Percentiles rank a stretch among this genome's conserved stretches.
Evolutionary conservation across 2,329 filamentous ascomycete species (phyloP).

Genomic region (Fusarium subtropicale): DNA sequence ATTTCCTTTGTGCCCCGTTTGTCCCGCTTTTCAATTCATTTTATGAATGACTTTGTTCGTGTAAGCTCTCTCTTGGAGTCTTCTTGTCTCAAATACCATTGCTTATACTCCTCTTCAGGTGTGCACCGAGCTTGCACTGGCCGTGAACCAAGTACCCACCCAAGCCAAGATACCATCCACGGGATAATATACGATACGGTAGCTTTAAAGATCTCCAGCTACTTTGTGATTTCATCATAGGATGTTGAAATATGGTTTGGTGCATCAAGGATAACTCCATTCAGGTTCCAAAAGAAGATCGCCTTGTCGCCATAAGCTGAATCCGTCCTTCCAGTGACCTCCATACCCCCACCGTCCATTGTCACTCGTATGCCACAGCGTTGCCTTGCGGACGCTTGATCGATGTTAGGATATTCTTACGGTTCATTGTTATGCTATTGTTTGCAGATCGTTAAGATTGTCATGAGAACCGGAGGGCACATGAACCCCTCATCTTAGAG

Average conservation of each 20-base stretch:
- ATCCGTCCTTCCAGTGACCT: slow-evolving; percentile 61
- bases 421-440: too few relatives aligned
- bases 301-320: slow-evolving; percentile 59
- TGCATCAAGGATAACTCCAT: slow-evolving; percentile 54
- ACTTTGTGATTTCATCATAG: too few relatives aligned
- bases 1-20: too few relatives aligned
- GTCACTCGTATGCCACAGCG: slow-evolving; percentile 50
- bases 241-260: too few relatives aligned
- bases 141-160: neutral
- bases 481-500: neutral
- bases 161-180: neutral
- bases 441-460: too few relatives aligned
- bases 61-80: fast-evolving
- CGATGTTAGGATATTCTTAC: neutral
- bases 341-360: slow-evolving; percentile 49
- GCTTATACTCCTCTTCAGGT: neutral
- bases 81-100: neutral
- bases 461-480: neutral
- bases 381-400: slow-evolving; percentile 36
- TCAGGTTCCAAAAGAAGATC: slow-evolving; percentile 63
- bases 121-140: slow-evolving; percentile 21
- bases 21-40: too few relatives aligned
- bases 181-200: slow-evolving; percentile 16
- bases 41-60: fast-evolving
- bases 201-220: too few relatives aligned